Percentiles rank a stretch among this genome's conserved stretches.
Conservation (phyloP, 352 stramenopile genomes). For the Aphanomyces euteiches region DNA sequence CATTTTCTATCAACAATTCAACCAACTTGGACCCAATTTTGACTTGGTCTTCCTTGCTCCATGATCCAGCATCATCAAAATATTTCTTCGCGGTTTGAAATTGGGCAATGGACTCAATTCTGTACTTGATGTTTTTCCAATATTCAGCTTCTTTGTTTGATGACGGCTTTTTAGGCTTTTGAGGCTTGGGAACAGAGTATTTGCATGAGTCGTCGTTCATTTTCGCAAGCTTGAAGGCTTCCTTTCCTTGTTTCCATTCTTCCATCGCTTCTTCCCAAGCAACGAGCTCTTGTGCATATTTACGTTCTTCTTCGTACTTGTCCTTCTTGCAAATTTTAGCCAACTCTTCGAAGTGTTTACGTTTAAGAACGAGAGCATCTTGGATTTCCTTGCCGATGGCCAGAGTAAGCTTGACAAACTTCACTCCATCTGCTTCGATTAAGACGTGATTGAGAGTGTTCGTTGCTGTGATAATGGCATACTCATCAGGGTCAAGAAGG, state of each 20-base stretch:
- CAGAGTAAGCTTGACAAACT: slow-evolving; percentile 79
- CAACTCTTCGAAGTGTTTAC: slow-evolving; percentile 18
- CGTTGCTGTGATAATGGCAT: slow-evolving; percentile 60
- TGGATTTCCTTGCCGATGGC: slow-evolving; percentile 70
- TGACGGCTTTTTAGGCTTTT: background rate
- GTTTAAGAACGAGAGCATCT: slow-evolving; percentile 57
- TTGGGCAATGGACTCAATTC: no score
- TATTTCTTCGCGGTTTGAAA: slow-evolving; percentile 44
- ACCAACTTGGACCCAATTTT: slow-evolving; percentile 85
- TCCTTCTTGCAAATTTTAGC: slow-evolving; percentile 9
- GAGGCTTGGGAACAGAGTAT: background rate
- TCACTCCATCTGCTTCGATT: slow-evolving; percentile 57
- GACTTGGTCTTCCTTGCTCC: slow-evolving; percentile 84
- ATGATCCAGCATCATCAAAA: slow-evolving; percentile 71
- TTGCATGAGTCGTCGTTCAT: background rate
- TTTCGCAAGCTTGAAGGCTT: slow-evolving; percentile 35
- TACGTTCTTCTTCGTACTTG: background rate
- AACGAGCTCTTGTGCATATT: no score
- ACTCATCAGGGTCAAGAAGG: slow-evolving; percentile 49
- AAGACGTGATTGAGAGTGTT: slow-evolving; percentile 71
- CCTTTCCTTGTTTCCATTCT: slow-evolving; percentile 36
- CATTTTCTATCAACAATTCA: slow-evolving; percentile 76
- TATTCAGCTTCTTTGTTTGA: background rate
- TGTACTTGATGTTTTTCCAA: no score
- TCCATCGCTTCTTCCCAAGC: slow-evolving; percentile 26